These are phyloP conservation scores for Colletotrichum sansevieriae DNA, from an alignment of 2,329 filamentous ascomycete species.

Conservation along the genomic window DNA sequence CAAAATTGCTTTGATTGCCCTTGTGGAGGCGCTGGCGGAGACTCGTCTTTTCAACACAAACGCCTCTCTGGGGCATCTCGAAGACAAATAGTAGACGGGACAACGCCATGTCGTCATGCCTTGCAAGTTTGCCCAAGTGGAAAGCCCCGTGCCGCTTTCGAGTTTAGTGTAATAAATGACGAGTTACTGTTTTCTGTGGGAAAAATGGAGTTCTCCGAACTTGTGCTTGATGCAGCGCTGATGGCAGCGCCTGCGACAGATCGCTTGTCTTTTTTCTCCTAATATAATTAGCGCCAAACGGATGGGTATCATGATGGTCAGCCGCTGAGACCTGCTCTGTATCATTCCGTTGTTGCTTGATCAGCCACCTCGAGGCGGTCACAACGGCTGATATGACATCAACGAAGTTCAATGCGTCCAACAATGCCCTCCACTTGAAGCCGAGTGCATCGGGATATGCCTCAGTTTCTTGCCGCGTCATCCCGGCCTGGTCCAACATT, in stretches of 20 bases:
- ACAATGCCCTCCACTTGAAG: background rate
- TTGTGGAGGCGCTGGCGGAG: too few species aligned
- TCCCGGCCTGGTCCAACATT: background rate
- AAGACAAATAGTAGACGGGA: too few species aligned
- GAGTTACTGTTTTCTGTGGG: too few species aligned
- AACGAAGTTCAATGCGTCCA: background rate
- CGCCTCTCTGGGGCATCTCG: too few species aligned
- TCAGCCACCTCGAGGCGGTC: background rate
- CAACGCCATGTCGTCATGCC: too few species aligned
- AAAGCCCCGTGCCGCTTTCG: too few species aligned
- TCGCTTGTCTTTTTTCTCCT: background rate
- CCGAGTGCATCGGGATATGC: background rate
- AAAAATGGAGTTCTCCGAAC: background rate
- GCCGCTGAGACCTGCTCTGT: background rate
- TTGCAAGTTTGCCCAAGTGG: too few species aligned
- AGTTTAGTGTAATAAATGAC: too few species aligned
- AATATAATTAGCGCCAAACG: too few species aligned
- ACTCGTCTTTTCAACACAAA: too few species aligned
- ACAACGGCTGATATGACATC: background rate
- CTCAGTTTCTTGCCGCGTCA: accelerated
- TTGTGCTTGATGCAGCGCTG: background rate
- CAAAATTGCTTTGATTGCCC: too few species aligned
- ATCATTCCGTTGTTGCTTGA: background rate
- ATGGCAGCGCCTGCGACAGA: background rate
- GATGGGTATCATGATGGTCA: too few species aligned